Evolutionary conservation across 1,139 yeast genomes (phyloP).

Genomic region (Cylindricascospora bacillispora): DNA sequence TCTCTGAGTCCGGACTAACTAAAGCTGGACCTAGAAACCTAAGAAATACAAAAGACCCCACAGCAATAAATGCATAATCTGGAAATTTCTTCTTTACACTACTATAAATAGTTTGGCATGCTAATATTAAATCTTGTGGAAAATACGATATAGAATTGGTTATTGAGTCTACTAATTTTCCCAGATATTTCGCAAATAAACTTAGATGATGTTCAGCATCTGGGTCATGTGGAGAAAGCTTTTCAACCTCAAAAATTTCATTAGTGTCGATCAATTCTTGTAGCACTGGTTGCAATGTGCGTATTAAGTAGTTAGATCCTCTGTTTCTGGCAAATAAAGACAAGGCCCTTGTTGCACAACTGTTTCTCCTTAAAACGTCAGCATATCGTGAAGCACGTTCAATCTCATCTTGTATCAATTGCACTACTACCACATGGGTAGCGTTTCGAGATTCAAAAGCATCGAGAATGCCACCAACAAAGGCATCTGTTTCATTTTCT

Average conservation of each 20-base stretch:
- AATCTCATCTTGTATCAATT: slow-evolving; percentile 54
- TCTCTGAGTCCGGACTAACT: slow-evolving; percentile 72
- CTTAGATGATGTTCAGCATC: slow-evolving; percentile 33
- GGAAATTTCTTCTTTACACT: slow-evolving; percentile 57
- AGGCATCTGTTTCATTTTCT: slow-evolving; percentile 56
- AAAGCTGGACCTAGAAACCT: slow-evolving; percentile 85
- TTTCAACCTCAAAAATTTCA: slow-evolving; percentile 58
- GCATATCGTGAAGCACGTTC: slow-evolving; percentile 45
- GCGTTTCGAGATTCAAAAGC: slow-evolving; percentile 42
- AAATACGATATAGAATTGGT: slow-evolving; percentile 41
- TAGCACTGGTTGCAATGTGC: slow-evolving; percentile 43
- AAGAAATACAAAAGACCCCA: slow-evolving; percentile 78
- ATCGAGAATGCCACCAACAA: slow-evolving; percentile 54
- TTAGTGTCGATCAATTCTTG: slow-evolving; percentile 38
- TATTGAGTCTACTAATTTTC: slow-evolving; percentile 47
- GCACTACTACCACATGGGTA: slow-evolving; percentile 43
- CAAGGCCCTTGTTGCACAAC: slow-evolving; percentile 66
- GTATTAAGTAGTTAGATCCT: slow-evolving; percentile 46
- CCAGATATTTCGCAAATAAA: slow-evolving; percentile 45
- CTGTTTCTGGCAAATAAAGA: slow-evolving; percentile 57
- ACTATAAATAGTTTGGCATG: slow-evolving; percentile 61
- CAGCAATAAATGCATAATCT: slow-evolving; percentile 49
- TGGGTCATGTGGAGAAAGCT: slow-evolving; percentile 29
- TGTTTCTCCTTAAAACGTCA: slow-evolving; percentile 67
- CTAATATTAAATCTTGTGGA: slow-evolving; percentile 61